Conservation (phyloP, 2,329 filamentous ascomycete species). For the Phoma sp. region DNA sequence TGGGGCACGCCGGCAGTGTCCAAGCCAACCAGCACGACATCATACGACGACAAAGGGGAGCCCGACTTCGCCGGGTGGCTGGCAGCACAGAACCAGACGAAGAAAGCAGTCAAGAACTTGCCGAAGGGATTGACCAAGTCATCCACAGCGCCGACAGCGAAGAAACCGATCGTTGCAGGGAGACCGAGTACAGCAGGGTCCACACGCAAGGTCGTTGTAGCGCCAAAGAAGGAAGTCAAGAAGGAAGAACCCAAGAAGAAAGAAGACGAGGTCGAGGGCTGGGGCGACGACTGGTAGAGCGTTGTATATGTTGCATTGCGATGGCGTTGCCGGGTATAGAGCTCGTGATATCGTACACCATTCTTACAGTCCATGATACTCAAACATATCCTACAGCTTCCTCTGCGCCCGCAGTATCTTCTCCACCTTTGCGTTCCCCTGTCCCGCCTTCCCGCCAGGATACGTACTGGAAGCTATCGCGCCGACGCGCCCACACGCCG, state of each 20-base stretch:
- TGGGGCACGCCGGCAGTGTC: conserved; percentile 57
- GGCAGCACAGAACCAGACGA: conserved; percentile 81
- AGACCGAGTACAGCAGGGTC: conserved; percentile 41
- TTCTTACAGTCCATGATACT: too few relatives aligned
- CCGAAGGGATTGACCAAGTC: conserved; percentile 82
- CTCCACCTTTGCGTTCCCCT: conserved; percentile 19
- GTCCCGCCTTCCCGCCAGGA: conserved; percentile 13
- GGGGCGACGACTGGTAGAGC: conserved; percentile 52
- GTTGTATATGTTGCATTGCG: conserved; percentile 25
- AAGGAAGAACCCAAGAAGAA: conserved; percentile 49
- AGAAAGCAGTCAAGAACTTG: conserved; percentile 69
- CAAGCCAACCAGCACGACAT: conserved; percentile 50
- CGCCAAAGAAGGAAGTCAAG: conserved; percentile 41
- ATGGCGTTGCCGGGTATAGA: conserved; percentile 21
- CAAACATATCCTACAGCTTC: background rate
- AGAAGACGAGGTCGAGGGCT: conserved; percentile 51
- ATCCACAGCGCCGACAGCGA: conserved; percentile 44
- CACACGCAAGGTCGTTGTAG: conserved; percentile 37
- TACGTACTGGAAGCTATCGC: conserved; percentile 20
- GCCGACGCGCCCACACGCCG: conserved; percentile 8
- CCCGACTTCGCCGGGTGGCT: conserved; percentile 97
- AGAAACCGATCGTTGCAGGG: conserved; percentile 40
- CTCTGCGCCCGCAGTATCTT: background rate
- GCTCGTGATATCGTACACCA: too few relatives aligned
- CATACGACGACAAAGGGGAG: conserved; percentile 84